Conservation (phyloP, 805 yeast species). For the Yarrowia yakushimensis region DNA sequence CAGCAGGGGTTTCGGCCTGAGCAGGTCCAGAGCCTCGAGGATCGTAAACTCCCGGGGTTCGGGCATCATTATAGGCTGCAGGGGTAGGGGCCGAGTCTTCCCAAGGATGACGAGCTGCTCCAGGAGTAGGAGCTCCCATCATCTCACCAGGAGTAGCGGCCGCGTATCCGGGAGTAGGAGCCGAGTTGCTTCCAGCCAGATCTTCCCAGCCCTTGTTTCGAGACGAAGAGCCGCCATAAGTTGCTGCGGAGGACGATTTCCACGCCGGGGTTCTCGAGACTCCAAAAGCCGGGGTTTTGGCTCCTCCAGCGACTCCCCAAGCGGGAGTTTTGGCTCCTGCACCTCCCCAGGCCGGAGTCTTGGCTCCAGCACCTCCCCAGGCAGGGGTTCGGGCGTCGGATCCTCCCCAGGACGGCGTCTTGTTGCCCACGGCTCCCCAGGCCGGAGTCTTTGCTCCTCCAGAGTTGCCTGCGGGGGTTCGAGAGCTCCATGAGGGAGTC, state of each 20-base stretch:
- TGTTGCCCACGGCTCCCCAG: background rate
- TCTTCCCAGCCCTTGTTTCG: slow-evolving; percentile 33
- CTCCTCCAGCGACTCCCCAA: slow-evolving; percentile 33
- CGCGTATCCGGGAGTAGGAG: slow-evolving; percentile 40
- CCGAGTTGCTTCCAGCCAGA: slow-evolving; percentile 34
- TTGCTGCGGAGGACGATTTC: slow-evolving; percentile 33
- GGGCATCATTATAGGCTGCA: slow-evolving; percentile 38
- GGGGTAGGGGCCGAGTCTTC: slow-evolving; percentile 39
- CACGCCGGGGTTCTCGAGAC: slow-evolving; percentile 39
- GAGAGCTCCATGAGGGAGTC: background rate
- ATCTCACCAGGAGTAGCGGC: slow-evolving; percentile 43
- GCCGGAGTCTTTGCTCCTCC: slow-evolving; percentile 28
- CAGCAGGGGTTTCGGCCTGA: slow-evolving; percentile 18
- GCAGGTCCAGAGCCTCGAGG: slow-evolving; percentile 23
- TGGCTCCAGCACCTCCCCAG: too few species aligned
- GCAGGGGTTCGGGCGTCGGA: slow-evolving; percentile 44
- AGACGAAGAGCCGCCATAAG: slow-evolving; percentile 31
- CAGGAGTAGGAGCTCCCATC: slow-evolving; percentile 44
- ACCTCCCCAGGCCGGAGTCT: slow-evolving; percentile 39
- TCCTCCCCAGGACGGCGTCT: slow-evolving; percentile 39
- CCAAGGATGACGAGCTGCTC: slow-evolving; percentile 31
- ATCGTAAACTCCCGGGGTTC: slow-evolving; percentile 38
- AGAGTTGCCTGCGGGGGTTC: too few species aligned
- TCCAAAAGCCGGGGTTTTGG: slow-evolving; percentile 52
- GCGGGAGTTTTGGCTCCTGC: slow-evolving; percentile 43